Conservation (phyloP, 2,329 filamentous ascomycete genomes). For the Trichoderma endophyticum region DNA sequence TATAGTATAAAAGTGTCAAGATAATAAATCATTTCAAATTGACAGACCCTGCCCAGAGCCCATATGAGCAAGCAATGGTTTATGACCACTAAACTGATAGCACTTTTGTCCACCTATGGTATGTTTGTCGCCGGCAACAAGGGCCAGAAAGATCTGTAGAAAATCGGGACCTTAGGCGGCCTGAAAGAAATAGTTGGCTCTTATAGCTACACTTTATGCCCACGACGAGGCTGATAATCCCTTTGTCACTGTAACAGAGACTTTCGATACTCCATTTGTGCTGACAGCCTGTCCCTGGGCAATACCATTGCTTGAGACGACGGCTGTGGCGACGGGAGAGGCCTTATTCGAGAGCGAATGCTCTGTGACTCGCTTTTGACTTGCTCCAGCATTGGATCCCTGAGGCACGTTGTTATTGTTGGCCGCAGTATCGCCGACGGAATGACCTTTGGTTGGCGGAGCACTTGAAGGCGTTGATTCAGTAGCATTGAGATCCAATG, state of each 20-base stretch:
- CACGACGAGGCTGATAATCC: conserved; percentile 4
- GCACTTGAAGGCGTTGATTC: background rate
- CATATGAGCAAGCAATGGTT: background rate
- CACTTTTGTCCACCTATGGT: background rate
- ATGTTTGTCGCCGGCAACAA: background rate
- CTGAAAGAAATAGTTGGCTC: background rate
- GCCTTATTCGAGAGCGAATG: background rate
- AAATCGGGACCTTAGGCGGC: background rate
- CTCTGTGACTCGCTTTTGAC: background rate
- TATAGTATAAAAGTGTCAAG: background rate
- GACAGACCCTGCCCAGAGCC: background rate
- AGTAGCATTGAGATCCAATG: conserved; percentile 7
- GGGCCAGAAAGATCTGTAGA: background rate
- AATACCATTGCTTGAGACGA: background rate
- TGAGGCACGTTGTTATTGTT: background rate
- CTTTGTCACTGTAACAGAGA: background rate
- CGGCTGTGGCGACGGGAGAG: background rate
- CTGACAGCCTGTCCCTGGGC: background rate
- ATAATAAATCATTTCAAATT: background rate
- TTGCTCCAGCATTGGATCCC: background rate
- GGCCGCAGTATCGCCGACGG: background rate
- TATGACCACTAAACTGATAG: background rate
- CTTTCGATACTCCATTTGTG: background rate
- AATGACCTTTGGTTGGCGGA: background rate
- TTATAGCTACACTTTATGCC: background rate